Conservation (phyloP, 805 yeast genomes). For the Tetrapisispora nanseiensis region DNA sequence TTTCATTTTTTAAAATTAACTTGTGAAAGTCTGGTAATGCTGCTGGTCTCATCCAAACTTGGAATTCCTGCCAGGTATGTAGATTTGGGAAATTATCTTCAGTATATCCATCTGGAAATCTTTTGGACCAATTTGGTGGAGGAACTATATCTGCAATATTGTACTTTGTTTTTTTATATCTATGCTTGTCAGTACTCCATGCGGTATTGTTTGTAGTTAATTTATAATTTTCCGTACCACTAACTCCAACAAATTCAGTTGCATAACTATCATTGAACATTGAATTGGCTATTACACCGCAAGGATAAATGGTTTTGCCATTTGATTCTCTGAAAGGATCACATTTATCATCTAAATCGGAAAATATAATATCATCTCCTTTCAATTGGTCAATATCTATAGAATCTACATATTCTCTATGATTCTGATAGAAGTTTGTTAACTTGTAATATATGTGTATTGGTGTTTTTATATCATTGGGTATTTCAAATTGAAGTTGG, state of each 20-base stretch:
- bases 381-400: constrained; percentile 71
- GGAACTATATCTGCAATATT: constrained; percentile 54
- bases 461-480: constrained; percentile 60
- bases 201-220: constrained; percentile 49
- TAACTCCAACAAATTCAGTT: constrained; percentile 33
- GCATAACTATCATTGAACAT: constrained; percentile 67
- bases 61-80: constrained; percentile 56
- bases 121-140: constrained; percentile 73
- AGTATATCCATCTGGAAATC: constrained; percentile 65
- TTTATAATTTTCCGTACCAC: constrained; percentile 27
- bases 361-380: constrained; percentile 56
- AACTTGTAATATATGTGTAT: constrained; percentile 71
- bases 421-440: constrained; percentile 90
- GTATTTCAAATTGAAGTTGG: constrained; percentile 58
- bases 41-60: constrained; percentile 89
- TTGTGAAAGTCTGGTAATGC: constrained; percentile 85
- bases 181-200: constrained; percentile 57
- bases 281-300: constrained; percentile 76
- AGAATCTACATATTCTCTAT: constrained; percentile 83
- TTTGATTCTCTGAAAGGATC: constrained; percentile 27
- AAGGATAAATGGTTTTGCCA: constrained; percentile 51
- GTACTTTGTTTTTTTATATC: constrained; percentile 57
- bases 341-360: constrained; percentile 37
- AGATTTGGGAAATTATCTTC: constrained; percentile 60
- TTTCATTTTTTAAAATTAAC: constrained; percentile 63